Conservation (phyloP, 139 green algal genomes). For the Mesotaenium endlicherianum region DNA sequence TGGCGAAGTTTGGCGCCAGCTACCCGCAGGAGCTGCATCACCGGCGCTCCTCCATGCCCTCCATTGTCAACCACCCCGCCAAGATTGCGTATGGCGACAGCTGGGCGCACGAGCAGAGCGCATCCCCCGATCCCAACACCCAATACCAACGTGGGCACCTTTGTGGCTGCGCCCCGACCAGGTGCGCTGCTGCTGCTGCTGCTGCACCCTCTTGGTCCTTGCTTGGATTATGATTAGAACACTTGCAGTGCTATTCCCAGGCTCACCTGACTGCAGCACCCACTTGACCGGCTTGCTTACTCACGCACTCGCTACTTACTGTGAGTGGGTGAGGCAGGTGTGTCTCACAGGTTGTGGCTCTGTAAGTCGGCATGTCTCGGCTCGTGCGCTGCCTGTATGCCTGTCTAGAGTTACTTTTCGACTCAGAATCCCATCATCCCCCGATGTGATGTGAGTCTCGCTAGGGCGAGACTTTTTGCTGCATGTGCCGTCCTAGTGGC, state of each 20-base stretch:
- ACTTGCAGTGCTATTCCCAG: too few relatives aligned
- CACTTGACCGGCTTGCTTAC: too few relatives aligned
- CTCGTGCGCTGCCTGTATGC: too few relatives aligned
- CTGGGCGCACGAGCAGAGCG: background rate
- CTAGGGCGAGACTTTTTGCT: background rate
- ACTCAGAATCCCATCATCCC: background rate
- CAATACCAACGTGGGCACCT: slow-evolving; percentile 23
- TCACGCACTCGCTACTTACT: too few relatives aligned
- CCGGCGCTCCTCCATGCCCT: slow-evolving; percentile 22
- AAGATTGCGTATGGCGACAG: background rate
- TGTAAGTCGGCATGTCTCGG: too few relatives aligned
- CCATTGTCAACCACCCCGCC: background rate
- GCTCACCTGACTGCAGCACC: too few relatives aligned
- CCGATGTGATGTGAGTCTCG: background rate
- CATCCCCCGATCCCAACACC: slow-evolving; percentile 39
- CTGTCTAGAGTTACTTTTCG: background rate
- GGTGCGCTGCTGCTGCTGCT: background rate
- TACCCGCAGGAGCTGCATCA: slow-evolving; percentile 41
- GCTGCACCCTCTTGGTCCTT: too few relatives aligned
- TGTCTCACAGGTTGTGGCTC: too few relatives aligned
- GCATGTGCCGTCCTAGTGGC: background rate
- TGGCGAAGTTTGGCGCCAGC: slow-evolving; percentile 34
- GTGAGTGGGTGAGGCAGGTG: too few relatives aligned
- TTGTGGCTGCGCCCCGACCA: slow-evolving; percentile 35
- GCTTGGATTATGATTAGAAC: too few relatives aligned